phyloP scores from a whole-genome alignment of 805 yeast species.

The Maudiozyma bulderi region DNA sequence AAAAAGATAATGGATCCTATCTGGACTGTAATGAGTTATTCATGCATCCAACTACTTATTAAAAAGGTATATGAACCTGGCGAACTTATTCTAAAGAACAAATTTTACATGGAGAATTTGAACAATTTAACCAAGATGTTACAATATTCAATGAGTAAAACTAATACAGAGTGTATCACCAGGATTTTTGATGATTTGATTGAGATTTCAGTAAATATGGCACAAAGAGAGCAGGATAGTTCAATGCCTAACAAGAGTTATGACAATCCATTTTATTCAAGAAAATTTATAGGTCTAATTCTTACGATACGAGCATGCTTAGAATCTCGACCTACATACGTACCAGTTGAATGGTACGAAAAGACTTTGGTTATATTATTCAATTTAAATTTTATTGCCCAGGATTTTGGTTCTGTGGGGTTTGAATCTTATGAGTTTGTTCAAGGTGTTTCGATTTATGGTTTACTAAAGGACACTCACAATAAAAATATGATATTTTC shows the following conservation, averaged over 20 bases:
- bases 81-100: background rate
- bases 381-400: slow-evolving; percentile 16
- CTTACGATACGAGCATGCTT: slow-evolving; percentile 12
- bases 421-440: slow-evolving; percentile 22
- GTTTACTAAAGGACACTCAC: background rate
- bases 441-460: slow-evolving; percentile 12
- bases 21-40: slow-evolving; percentile 10
- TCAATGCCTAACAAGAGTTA: slow-evolving; percentile 8
- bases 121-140: slow-evolving; percentile 17
- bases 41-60: slow-evolving; percentile 9
- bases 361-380: slow-evolving; percentile 13
- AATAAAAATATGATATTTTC: background rate
- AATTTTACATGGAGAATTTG: slow-evolving; percentile 9
- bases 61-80: slow-evolving; percentile 5
- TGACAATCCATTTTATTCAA: slow-evolving; percentile 10
- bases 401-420: slow-evolving; percentile 20
- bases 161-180: background rate
- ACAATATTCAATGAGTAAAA: slow-evolving; percentile 6
- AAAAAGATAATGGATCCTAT: slow-evolving; percentile 3
- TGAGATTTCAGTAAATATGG: slow-evolving; percentile 7
- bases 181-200: slow-evolving; percentile 7
- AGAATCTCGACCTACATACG: background rate
- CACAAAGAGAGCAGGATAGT: slow-evolving; percentile 8
- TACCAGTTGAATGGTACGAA: slow-evolving; percentile 8
- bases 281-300: slow-evolving; percentile 15